Evolutionary conservation across 805 yeast species (phyloP), one percentile per base, ranked within the genome.

Genomic region (Ascoidea asiatica): DNA sequence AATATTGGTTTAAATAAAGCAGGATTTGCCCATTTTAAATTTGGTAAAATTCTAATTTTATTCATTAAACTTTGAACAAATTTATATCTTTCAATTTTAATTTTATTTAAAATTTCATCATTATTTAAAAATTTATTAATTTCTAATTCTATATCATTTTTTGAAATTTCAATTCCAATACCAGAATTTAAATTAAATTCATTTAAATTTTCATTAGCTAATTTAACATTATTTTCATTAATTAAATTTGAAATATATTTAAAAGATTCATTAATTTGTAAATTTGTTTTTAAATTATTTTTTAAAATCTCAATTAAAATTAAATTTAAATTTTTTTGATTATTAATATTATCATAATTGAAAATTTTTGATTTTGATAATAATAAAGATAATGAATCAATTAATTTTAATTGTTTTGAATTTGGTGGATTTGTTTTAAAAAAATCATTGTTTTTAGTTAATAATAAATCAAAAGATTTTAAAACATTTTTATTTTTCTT

Each of bases 11-110:
- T 92, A 67, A 92, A 85, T 45, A 75, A 67, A 43, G 79, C 74
- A 36, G 97, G 95, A 41, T 82, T 73, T 6, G 97, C 97, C 95
- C 96, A 92, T 64, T 85, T 87, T 62, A 92, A 71, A 18, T 67
- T 75, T 4, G 87, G 80, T 40, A 87, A 56, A 51, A 70, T 73
- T 70, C 85, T 87, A 49, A 85, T 75, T 40, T 78, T 80, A 3
- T 88, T 89, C 63, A 90, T 70, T 8, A 87, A 66, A 20, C 77
- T 70, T 20, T 96, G 90, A 44, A 90, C 80, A 21, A 75, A 63
- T 53, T 81, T 77, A 63, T 92, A 92, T 60, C 98, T 75, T 60
- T 82, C 76, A n/a, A 70, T 65, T 48, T 65, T 65, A 49, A 92
- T 77, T 21, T 73, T 80, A 1, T 65, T 74, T 56, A 72, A 73